Evolutionary conservation across 331 rosid genomes (phyloP).

Genomic region (Malus hybrid): DNA sequence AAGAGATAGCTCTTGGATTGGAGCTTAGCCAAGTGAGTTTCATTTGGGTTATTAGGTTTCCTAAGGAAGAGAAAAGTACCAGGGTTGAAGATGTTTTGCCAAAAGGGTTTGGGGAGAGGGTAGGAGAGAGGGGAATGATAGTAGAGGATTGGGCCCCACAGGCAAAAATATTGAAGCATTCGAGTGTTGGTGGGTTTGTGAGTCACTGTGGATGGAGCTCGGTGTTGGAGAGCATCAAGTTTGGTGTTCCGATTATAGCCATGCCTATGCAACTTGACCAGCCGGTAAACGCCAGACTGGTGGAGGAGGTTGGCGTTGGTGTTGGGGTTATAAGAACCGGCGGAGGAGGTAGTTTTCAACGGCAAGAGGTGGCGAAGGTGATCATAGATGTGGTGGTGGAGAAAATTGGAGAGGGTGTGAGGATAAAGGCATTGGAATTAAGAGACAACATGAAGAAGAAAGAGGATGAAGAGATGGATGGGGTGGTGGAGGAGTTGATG

Average conservation of each 20-base stretch:
- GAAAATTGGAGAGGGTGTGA: not conserved
- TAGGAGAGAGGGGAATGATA: constrained; percentile 6
- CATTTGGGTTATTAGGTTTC: no score
- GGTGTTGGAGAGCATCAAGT: constrained; percentile 20
- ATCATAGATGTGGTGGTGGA: constrained; percentile 15
- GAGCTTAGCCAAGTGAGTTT: no score
- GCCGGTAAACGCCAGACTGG: constrained; percentile 16
- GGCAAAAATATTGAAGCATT: constrained; percentile 9
- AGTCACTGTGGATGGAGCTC: constrained; percentile 26
- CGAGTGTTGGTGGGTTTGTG: constrained; percentile 11
- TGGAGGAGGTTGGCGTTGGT: constrained; percentile 21
- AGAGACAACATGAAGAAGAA: not conserved
- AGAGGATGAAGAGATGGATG: constrained; percentile 17
- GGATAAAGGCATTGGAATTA: constrained; percentile 12
- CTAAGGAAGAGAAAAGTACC: no score
- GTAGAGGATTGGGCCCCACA: constrained; percentile 25
- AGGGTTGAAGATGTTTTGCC: constrained; percentile 10
- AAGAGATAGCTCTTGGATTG: no score
- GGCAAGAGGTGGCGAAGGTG: constrained; percentile 2
- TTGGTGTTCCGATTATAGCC: constrained; percentile 25
- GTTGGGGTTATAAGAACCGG: constrained; percentile 15
- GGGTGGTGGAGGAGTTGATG: not conserved
- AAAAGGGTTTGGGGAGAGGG: constrained; percentile 7
- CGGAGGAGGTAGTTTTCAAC: not conserved
- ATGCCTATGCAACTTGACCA: constrained; percentile 28